A percentile compares a stretch with the other conserved stretches of the same genome.
These are phyloP conservation scores for Mortierella claussenii DNA, from an alignment of 192 early-diverging fungal species.

Conservation along the genomic window DNA sequence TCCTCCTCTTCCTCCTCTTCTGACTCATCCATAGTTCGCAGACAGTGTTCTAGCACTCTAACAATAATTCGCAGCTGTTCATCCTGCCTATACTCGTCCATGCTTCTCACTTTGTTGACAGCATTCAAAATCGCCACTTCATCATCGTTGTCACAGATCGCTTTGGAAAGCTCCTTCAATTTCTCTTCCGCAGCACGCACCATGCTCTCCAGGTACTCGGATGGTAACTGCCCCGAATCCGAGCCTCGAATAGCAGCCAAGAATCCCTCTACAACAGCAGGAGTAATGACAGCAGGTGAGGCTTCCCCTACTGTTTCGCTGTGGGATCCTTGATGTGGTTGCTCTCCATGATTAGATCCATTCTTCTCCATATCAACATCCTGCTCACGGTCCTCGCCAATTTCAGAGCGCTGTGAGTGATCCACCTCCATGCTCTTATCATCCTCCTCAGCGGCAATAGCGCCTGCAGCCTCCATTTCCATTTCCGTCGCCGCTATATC, in stretches of 20 bases:
- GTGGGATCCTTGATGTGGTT: neutral
- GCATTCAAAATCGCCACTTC: conserved; percentile 17
- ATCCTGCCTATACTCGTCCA: neutral
- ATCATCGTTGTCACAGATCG: conserved; percentile 21
- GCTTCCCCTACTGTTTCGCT: too few relatives aligned
- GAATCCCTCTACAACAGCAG: neutral
- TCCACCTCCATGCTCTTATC: conserved; percentile 22
- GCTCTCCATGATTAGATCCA: neutral
- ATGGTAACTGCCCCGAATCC: conserved; percentile 6
- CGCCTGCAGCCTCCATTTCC: conserved; percentile 6
- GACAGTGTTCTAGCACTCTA: conserved; percentile 16
- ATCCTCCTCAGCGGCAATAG: neutral
- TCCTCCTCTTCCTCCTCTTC: conserved; percentile 5
- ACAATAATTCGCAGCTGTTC: neutral
- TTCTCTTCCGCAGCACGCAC: conserved; percentile 20
- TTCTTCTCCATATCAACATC: conserved; percentile 21
- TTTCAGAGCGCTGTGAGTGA: neutral
- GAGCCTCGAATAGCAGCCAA: neutral
- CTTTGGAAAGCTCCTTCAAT: conserved; percentile 14
- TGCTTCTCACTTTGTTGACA: neutral
- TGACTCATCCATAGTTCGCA: conserved; percentile 31
- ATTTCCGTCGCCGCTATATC: conserved; percentile 44
- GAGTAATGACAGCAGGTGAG: neutral
- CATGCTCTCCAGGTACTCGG: conserved; percentile 21
- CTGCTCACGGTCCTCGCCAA: neutral